A percentile compares a stretch with the other conserved stretches of the same genome.
Evolutionary conservation across 345 rosid genomes (phyloP).

Genomic region (Mercurialis annua): DNA sequence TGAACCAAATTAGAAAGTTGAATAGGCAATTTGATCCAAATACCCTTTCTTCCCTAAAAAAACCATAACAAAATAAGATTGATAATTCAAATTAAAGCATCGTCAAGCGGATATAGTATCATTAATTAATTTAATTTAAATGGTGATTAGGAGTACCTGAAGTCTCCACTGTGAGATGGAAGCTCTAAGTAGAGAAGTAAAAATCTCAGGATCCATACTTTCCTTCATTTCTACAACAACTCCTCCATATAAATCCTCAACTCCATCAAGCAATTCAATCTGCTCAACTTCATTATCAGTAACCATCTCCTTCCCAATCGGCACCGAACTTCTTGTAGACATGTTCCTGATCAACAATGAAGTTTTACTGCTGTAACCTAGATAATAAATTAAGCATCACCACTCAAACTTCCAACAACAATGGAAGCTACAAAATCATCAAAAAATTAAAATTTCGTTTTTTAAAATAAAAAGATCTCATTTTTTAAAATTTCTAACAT

Average conservation of each 20-base stretch:
- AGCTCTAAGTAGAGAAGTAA: conserved; percentile 43
- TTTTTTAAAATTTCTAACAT: too few relatives aligned
- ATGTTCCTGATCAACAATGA: conserved; percentile 11
- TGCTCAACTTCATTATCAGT: conserved; percentile 20
- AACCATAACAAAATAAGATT: neutral
- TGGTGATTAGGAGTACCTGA: conserved; percentile 32
- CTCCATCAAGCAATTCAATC: conserved; percentile 35
- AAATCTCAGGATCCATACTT: conserved; percentile 40
- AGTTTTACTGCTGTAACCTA: conserved; percentile 12
- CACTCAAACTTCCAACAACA: neutral
- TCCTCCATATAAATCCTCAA: conserved; percentile 50
- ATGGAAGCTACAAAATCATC: neutral
- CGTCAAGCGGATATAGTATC: neutral
- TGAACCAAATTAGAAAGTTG: conserved; percentile 47
- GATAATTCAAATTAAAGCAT: neutral
- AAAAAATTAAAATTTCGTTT: neutral
- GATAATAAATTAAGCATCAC: neutral
- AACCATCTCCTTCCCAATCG: conserved; percentile 14
- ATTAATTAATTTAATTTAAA: neutral
- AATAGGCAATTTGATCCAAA: conserved; percentile 73
- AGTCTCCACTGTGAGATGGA: conserved; percentile 52
- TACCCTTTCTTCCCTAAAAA: conserved; percentile 59
- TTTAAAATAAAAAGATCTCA: neutral
- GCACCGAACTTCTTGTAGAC: conserved; percentile 19
- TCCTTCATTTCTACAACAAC: conserved; percentile 41